Conservation (phyloP, 495 filamentous ascomycete genomes). For the Copromyces sp. region DNA sequence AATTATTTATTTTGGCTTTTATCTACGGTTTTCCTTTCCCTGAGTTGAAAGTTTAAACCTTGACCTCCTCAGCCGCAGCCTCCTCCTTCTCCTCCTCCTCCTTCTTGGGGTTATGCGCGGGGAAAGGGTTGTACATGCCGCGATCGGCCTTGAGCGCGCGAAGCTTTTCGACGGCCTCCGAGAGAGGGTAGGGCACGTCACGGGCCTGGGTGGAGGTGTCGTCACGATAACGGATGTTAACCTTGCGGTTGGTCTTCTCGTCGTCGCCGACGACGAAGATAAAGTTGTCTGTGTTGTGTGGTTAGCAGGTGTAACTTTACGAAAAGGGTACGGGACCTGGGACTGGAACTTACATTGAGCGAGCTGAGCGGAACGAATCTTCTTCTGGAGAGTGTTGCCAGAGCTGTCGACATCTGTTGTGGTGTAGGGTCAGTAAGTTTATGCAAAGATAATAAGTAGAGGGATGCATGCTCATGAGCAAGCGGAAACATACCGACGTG, state of each 20-base stretch:
- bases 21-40: neutral
- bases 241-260: slow-evolving; percentile 63
- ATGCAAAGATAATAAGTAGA: neutral
- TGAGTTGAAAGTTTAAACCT: slow-evolving; percentile 4
- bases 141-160: slow-evolving; percentile 48
- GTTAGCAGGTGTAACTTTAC: neutral
- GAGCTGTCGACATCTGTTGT: slow-evolving; percentile 65
- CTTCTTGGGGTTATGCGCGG: slow-evolving; percentile 9
- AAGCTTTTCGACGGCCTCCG: slow-evolving; percentile 70
- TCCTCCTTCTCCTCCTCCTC: slow-evolving; percentile 6
- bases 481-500: slow-evolving; percentile 37
- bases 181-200: slow-evolving; percentile 55
- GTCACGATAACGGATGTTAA: slow-evolving; percentile 88
- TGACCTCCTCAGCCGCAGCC: slow-evolving; percentile 2
- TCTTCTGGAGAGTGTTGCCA: slow-evolving; percentile 92
- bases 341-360: slow-evolving; percentile 78
- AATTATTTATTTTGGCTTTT: neutral
- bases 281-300: slow-evolving; percentile 28
- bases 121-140: slow-evolving; percentile 28
- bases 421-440: neutral
- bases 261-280: slow-evolving; percentile 64
- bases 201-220: slow-evolving; percentile 70
- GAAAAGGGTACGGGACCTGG: neutral
- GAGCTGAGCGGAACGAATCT: slow-evolving; percentile 81
- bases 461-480: neutral